Base-by-base conservation (phyloP, 2,329 filamentous ascomycete genomes). In the Microcyclosporella mali region DNA sequence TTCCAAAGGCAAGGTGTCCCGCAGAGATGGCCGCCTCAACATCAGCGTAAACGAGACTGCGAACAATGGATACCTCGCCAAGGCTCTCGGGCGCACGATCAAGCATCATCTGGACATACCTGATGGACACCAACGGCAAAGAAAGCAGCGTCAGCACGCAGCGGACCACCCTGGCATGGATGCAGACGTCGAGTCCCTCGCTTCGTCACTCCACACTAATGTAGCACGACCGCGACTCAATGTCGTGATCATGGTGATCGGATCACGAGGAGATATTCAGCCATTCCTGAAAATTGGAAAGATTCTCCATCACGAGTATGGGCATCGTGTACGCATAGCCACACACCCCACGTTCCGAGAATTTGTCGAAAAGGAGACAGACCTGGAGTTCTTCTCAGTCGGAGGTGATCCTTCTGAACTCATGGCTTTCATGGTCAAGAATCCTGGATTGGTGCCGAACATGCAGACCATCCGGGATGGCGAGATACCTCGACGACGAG, bases 351-450 rank as follows among this genome's bases (percentile, higher is more conserved):
- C 79, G 0, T 90, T 90, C 61, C 79, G 79, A 36, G 77, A 86
- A 0, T 88, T 89, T 54, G 78, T 90, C 1, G 75, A 86, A 55
- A 74, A 82, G 37, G 82, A 88, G 49, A 80, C 68, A 11, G 82
- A 80, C 0, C 71, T 90, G 0, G 85, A 90, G 54, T 90, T 90
- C 66, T 90, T 89, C 64, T 82, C 78, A 1, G 78, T 89, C 2
- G 85, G 85, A 1, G 86, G 86, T 1, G 81, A 90, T 54, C 86
- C 86, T 2, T 79, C 82, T 0, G 84, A 89, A 62, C 70, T 92
- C 1, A 90, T 90, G 86, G 82, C 84, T 0, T 90, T 88, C 62
- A 90, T 92, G 86, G 84, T 89, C 27, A 88, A 88, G 66, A 88
- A 90, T 56, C 84, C 73, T 1, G 84, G 85, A 3, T 72, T 90